Evolutionary conservation across 371 early-diverging fungal species (phyloP).

Genomic region (Blakeslea trispora): DNA sequence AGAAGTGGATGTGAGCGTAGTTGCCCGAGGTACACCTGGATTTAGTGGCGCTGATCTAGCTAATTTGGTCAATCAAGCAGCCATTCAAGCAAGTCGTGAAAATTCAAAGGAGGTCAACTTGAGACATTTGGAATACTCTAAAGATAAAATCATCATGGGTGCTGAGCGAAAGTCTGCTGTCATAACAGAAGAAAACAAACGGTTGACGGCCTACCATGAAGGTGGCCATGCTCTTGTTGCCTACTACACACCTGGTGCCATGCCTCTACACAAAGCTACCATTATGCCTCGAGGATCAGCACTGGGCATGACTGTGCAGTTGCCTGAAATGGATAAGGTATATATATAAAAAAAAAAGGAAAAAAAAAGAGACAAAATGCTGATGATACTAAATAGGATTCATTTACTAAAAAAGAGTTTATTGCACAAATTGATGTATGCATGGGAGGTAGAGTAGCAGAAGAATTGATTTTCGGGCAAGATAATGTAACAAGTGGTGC

Average conservation of each 20-base stretch:
- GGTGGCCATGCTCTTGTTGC: constrained; percentile 98
- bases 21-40: constrained; percentile 97
- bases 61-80: constrained; percentile 94
- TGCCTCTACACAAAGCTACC: constrained; percentile 98
- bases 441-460: constrained; percentile 97
- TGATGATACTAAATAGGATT: constrained; percentile 49
- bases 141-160: constrained; percentile 98
- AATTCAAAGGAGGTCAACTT: constrained; percentile 67
- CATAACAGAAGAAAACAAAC: constrained; percentile 85
- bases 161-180: constrained; percentile 92
- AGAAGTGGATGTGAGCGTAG: constrained; percentile 76
- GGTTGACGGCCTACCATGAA: constrained; percentile 96
- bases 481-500: constrained; percentile 97
- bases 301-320: constrained; percentile 90
- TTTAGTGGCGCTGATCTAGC: constrained; percentile 98
- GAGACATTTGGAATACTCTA: constrained; percentile 92
- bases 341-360: too few relatives aligned
- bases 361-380: not conserved
- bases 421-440: constrained; percentile 92
- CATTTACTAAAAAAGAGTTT: constrained; percentile 81
- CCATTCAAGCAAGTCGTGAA: constrained; percentile 89
- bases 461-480: constrained; percentile 90
- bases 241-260: constrained; percentile 91
- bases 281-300: constrained; percentile 96
- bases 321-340: constrained; percentile 93